phyloP scores from a whole-genome alignment of 352 stramenopile species.

The Hyaloperonospora brassicae region DNA sequence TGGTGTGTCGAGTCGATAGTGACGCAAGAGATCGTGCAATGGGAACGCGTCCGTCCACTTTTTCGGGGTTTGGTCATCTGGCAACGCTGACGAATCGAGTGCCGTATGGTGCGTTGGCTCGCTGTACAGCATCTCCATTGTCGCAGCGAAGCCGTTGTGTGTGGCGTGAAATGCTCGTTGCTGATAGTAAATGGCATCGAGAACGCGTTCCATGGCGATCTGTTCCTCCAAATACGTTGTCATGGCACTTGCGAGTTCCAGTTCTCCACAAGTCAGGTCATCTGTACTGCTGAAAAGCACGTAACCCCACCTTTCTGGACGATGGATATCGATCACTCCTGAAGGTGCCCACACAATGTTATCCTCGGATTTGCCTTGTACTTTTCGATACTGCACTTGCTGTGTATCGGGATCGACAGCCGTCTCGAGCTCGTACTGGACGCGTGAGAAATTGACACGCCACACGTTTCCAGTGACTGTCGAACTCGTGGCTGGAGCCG shows the following conservation, averaged over 20 bases:
- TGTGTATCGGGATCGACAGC: constrained; percentile 41
- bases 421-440: constrained; percentile 64
- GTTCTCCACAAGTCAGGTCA: constrained; percentile 33
- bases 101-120: constrained; percentile 1
- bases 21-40: too few relatives aligned
- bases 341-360: constrained; percentile 75
- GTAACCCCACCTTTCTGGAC: constrained; percentile 61
- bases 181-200: constrained; percentile 65
- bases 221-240: constrained; percentile 38
- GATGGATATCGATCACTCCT: constrained; percentile 69
- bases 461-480: constrained; percentile 47
- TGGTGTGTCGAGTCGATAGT: too few relatives aligned
- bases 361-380: constrained; percentile 39
- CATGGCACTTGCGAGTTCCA: constrained; percentile 31
- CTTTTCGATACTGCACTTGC: constrained; percentile 44
- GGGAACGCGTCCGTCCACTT: too few relatives aligned
- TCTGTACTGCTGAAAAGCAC: constrained; percentile 50
- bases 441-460: constrained; percentile 87
- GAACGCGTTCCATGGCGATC: constrained; percentile 46
- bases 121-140: constrained; percentile 35
- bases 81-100: neutral
- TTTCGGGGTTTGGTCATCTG: too few relatives aligned
- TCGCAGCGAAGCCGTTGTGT: constrained; percentile 37
- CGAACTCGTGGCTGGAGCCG: constrained; percentile 5
- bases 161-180: constrained; percentile 40